These are phyloP conservation scores for Blastocystis sp. DNA, from an alignment of 352 stramenopile genomes.

Conservation along the genomic window DNA sequence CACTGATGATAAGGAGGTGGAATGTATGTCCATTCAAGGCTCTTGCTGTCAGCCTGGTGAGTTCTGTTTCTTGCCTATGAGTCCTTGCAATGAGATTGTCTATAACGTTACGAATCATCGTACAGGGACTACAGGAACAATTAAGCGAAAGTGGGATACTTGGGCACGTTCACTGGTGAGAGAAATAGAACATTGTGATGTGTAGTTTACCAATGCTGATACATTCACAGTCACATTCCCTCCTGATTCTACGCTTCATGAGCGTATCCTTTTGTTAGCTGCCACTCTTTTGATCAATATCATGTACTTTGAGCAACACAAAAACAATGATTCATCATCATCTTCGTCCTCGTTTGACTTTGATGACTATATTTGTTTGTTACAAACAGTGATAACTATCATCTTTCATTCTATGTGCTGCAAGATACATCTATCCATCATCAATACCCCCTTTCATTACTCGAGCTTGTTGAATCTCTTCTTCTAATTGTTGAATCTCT, in stretches of 20 bases:
- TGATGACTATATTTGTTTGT: background rate
- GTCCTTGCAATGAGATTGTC: conserved; percentile 14
- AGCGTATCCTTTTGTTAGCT: conserved; percentile 34
- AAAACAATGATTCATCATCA: background rate
- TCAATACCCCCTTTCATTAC: background rate
- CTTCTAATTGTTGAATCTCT: background rate
- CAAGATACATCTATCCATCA: conserved; percentile 12
- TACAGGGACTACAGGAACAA: background rate
- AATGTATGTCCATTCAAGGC: conserved; percentile 13
- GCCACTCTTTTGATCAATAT: conserved; percentile 54
- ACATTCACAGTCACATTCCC: conserved; percentile 46
- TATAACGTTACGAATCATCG: conserved; percentile 10
- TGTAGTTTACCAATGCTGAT: conserved; percentile 51
- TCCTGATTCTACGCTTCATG: conserved; percentile 34
- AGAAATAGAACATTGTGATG: background rate
- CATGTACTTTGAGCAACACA: conserved; percentile 48
- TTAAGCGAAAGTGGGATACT: conserved; percentile 17
- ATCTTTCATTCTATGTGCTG: background rate
- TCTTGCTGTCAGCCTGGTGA: conserved; percentile 18
- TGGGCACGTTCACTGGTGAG: conserved; percentile 23
- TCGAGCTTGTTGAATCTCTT: conserved; percentile 15
- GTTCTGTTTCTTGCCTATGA: conserved; percentile 16
- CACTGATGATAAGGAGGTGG: background rate
- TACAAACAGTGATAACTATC: background rate
- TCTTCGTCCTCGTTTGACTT: background rate